Percentiles rank a stretch among this genome's conserved stretches.
Evolutionary conservation across 352 stramenopile species (phyloP).

Genomic region (Thraustochytrium sp.): DNA sequence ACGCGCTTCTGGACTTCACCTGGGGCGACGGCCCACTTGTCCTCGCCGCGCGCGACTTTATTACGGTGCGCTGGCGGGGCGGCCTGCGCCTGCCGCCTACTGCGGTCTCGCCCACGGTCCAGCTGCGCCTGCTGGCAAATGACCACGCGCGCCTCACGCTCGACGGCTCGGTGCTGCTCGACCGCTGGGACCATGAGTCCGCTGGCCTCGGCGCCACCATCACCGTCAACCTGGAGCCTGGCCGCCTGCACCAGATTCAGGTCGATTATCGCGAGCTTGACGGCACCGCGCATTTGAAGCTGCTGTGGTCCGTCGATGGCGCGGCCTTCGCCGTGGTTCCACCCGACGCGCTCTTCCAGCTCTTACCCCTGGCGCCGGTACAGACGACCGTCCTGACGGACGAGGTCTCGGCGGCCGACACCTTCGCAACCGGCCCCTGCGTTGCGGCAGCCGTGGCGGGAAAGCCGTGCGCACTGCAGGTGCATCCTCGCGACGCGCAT

Average conservation of each 20-base stretch:
- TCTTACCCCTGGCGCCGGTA: background rate
- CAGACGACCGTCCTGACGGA: background rate
- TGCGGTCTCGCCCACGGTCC: background rate
- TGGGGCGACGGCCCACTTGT: slow-evolving; percentile 50
- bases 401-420: background rate
- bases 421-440: background rate
- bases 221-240: background rate
- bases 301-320: background rate
- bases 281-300: background rate
- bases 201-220: background rate
- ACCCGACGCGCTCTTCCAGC: background rate
- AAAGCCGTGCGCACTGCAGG: background rate
- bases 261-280: slow-evolving; percentile 57
- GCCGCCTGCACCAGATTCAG: background rate
- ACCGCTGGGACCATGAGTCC: slow-evolving; percentile 48
- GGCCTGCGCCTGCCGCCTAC: slow-evolving; percentile 39
- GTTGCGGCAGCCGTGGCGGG: background rate
- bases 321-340: background rate
- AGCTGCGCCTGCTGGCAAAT: slow-evolving; percentile 42
- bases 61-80: slow-evolving; percentile 55
- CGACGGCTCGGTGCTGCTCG: slow-evolving; percentile 54
- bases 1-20: slow-evolving; percentile 56
- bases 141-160: slow-evolving; percentile 56
- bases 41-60: slow-evolving; percentile 50
- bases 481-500: background rate